These are phyloP conservation scores for Ichthyophthirius multifiliis DNA, from an alignment of 169 alveolate genomes.

Conservation along the genomic window DNA sequence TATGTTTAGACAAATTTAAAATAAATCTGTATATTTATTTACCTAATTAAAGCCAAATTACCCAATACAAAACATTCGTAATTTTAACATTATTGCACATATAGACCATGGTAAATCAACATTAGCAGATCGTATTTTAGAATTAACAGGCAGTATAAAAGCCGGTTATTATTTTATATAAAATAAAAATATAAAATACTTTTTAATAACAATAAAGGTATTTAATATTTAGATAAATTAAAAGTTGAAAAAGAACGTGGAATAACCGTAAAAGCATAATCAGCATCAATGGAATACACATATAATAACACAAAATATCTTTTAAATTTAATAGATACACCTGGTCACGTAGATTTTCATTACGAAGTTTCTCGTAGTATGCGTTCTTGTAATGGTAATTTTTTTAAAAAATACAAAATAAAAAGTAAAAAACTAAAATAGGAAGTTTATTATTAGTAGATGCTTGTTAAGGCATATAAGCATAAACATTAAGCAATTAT, in stretches of 20 bases:
- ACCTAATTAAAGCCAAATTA: neutral
- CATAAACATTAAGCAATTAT: constrained; percentile 91
- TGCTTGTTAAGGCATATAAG: constrained; percentile 93
- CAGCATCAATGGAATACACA: constrained; percentile 70
- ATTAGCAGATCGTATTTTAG: constrained; percentile 91
- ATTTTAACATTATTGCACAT: constrained; percentile 96
- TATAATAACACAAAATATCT: constrained; percentile 81
- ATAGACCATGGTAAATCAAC: constrained; percentile 96
- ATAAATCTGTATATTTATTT: neutral
- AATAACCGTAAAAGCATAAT: constrained; percentile 89
- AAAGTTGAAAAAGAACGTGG: constrained; percentile 92
- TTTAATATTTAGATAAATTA: constrained; percentile 86
- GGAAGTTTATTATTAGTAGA: constrained; percentile 92
- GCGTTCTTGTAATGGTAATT: constrained; percentile 88
- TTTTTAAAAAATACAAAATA: constrained; percentile 9
- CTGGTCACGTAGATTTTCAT: constrained; percentile 94
- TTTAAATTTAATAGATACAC: constrained; percentile 95
- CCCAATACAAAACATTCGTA: constrained; percentile 73
- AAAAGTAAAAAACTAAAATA: neutral
- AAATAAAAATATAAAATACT: constrained; percentile 21
- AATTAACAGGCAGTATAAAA: constrained; percentile 62
- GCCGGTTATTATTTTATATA: constrained; percentile 1
- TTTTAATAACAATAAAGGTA: constrained; percentile 38
- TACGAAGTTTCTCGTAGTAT: constrained; percentile 94
- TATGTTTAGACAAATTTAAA: too few species aligned